Evolutionary conservation across 352 stramenopile species (phyloP), one percentile per base, ranked within the genome.

Genomic region (Globisporangium iwayamae): DNA sequence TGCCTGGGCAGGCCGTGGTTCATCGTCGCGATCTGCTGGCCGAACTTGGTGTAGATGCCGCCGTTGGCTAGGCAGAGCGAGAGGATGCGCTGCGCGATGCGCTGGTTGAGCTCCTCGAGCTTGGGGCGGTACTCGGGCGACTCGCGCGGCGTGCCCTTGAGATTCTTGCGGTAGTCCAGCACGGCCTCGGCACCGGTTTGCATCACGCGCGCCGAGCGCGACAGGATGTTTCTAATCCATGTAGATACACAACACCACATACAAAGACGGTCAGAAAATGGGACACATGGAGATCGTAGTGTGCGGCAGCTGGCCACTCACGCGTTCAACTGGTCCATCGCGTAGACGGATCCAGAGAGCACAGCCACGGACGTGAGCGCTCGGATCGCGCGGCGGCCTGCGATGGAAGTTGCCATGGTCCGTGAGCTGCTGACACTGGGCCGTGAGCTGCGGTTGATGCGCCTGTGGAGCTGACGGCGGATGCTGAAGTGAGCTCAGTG

Each of bases 1-100:
- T 99, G 94, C 39, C 80, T 79, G 14, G 97, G 97, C 25, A 99
- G 72, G 10, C 98, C 81, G 69, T 99, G 92, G 73, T 99, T 98
- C 53, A 99, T 89, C 66, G 98, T 98, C 5, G 96, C 92, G 18
- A 99, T 66, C 70, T 99, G 96, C 78, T 99, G 97, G 8, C 96
- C 97, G 8, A 99, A 91, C 74, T 99, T 99, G 56, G 98, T 98
- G 82, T 99, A 99, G 16, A 98, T 93, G 52, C 97, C 96, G 41
- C 87, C 92, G 73, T 99, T 99, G 4, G 75, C 68, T 57, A 90
- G 89, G 71, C 94, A 99, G 53, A 99, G 70, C 16, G 89, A 38
- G 18, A 98, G 72, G 16, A 99, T 73, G 38, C 91, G 82, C 68
- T 90, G 63, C 6, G 97, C 97, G 36, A 85, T 92, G 62, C 87